phyloP scores from a whole-genome alignment of 2,329 filamentous ascomycete species.

The Cladophialophora bantiana region DNA sequence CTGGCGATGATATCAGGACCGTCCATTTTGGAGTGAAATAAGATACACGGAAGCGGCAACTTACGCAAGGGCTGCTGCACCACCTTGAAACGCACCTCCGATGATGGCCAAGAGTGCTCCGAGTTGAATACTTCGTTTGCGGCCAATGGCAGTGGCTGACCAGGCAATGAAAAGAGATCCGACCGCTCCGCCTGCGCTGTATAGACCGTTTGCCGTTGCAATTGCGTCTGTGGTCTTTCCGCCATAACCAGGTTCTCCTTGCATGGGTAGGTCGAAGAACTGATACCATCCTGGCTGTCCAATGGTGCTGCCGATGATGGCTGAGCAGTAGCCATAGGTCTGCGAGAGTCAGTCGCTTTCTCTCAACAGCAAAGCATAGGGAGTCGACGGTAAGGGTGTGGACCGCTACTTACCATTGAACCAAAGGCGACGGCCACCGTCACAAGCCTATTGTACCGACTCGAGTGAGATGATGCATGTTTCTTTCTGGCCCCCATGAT shows the following conservation, averaged over 20 bases:
- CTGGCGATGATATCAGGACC: slow-evolving; percentile 21
- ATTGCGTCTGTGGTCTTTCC: slow-evolving; percentile 52
- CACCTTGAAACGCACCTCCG: slow-evolving; percentile 37
- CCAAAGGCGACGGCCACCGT: slow-evolving; percentile 50
- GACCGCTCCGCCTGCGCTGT: slow-evolving; percentile 52
- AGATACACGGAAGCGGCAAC: neutral
- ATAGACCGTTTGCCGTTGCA: slow-evolving; percentile 55
- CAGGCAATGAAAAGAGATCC: slow-evolving; percentile 41
- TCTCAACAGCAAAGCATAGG: neutral
- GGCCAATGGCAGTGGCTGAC: slow-evolving; percentile 47
- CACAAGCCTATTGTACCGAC: slow-evolving; percentile 50
- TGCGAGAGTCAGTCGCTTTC: slow-evolving; percentile 8
- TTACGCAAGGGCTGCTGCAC: slow-evolving; percentile 31
- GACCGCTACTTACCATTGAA: slow-evolving; percentile 45
- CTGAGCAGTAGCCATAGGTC: slow-evolving; percentile 45
- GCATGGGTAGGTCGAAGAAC: slow-evolving; percentile 50
- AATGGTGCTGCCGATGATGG: slow-evolving; percentile 54
- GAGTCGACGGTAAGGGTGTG: neutral
- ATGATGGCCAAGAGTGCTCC: slow-evolving; percentile 33
- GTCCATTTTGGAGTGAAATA: neutral
- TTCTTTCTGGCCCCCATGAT: slow-evolving; percentile 24
- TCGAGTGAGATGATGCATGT: slow-evolving; percentile 43
- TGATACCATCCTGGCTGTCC: slow-evolving; percentile 56
- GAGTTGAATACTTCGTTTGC: slow-evolving; percentile 49
- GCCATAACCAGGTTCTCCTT: slow-evolving; percentile 50